A percentile compares a stretch with the other conserved stretches of the same genome.
Conservation (phyloP, 768 basidiomycete genomes). For the Gloeophyllum trabeum region DNA sequence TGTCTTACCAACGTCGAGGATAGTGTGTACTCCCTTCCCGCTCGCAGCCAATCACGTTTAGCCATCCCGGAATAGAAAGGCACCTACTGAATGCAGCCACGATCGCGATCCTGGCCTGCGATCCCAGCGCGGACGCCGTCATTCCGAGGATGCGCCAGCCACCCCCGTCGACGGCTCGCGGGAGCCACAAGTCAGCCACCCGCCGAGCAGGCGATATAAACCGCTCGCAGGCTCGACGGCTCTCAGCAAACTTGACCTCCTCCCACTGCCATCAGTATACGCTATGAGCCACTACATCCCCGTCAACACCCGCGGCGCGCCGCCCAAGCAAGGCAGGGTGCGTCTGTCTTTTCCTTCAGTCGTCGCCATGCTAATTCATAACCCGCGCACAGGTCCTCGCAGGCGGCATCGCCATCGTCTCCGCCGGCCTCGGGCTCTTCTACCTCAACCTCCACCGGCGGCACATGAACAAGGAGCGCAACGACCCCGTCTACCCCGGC, state of each 20-base stretch:
- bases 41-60: too few species aligned
- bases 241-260: background rate
- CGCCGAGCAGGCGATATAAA: too few species aligned
- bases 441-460: background rate
- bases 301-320: background rate
- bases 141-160: too few species aligned
- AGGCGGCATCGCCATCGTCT: background rate
- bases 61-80: too few species aligned
- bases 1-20: too few species aligned
- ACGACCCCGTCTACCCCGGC: background rate
- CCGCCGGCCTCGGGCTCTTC: background rate
- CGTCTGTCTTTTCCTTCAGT: background rate
- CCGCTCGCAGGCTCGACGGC: slow-evolving; percentile 2
- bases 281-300: background rate
- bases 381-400: background rate
- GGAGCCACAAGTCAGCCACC: too few species aligned
- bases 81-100: too few species aligned
- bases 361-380: background rate
- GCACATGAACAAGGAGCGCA: background rate
- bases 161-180: too few species aligned
- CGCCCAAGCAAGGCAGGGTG: background rate
- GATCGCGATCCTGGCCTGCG: too few species aligned
- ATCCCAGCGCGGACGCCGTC: too few species aligned
- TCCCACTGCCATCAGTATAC: background rate
- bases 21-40: too few species aligned